These are phyloP conservation scores for Erodium chrysanthum DNA, from an alignment of 441 rosid species.

Conservation along the genomic window DNA sequence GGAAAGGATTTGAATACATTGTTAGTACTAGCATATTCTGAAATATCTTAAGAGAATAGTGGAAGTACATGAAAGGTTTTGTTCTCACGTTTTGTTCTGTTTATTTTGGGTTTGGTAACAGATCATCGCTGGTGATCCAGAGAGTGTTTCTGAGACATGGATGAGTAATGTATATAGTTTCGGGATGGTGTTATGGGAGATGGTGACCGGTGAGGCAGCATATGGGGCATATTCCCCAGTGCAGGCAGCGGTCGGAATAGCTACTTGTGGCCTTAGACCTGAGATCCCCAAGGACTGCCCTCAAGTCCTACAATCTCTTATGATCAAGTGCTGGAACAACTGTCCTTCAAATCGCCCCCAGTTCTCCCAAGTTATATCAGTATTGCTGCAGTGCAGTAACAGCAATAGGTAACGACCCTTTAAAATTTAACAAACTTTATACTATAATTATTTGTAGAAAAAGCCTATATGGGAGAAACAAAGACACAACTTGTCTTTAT, in stretches of 20 bases:
- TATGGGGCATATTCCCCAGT: constrained; percentile 81
- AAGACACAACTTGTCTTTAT: too few species aligned
- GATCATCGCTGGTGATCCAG: constrained; percentile 95
- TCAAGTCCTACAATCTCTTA: constrained; percentile 48
- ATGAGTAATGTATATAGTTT: constrained; percentile 92
- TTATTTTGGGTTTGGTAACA: constrained; percentile 31
- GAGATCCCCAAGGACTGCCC: constrained; percentile 94
- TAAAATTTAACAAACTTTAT: too few species aligned
- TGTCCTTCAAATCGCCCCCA: constrained; percentile 70
- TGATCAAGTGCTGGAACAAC: constrained; percentile 80
- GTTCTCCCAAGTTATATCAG: constrained; percentile 48
- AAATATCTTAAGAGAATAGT: too few species aligned
- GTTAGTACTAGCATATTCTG: too few species aligned
- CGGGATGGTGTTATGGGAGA: constrained; percentile 95
- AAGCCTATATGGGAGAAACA: too few species aligned
- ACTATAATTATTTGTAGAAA: too few species aligned
- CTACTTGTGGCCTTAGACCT: constrained; percentile 87
- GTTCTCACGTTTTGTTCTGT: neutral
- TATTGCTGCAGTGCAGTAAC: constrained; percentile 25
- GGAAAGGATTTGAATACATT: neutral
- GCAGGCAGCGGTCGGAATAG: constrained; percentile 92
- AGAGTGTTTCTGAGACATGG: constrained; percentile 78
- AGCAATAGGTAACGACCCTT: too few species aligned
- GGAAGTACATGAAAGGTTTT: neutral
- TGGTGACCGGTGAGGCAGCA: constrained; percentile 86